These are phyloP conservation scores for Leishmania lainsoni DNA, from an alignment of 208 protist genomes.

Conservation along the genomic window DNA sequence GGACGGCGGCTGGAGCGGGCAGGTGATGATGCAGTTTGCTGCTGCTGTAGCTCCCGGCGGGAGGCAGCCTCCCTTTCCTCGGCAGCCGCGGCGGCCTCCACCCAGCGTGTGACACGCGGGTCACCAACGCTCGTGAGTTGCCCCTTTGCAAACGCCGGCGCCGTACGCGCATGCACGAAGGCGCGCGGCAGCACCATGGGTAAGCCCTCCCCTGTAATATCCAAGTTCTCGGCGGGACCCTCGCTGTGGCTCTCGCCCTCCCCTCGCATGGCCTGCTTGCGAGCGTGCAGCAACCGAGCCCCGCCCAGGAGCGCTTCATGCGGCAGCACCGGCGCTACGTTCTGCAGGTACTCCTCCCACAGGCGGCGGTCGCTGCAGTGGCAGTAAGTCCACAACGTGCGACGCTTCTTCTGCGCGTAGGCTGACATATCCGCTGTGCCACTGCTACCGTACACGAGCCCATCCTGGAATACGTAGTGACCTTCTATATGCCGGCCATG, in stretches of 20 bases:
- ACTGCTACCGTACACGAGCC: slow-evolving; percentile 64
- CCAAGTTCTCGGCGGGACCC: slow-evolving; percentile 2
- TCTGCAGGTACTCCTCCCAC: slow-evolving; percentile 82
- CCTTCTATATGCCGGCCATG: slow-evolving; percentile 67
- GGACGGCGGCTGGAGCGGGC: slow-evolving; percentile 1
- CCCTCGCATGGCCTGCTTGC: slow-evolving; percentile 7
- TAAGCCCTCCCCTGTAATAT: slow-evolving; percentile 12
- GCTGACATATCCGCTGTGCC: slow-evolving; percentile 4
- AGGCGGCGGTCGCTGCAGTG: slow-evolving; percentile 77
- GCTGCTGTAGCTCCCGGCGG: background rate
- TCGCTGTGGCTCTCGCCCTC: background rate
- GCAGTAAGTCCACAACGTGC: slow-evolving; percentile 82
- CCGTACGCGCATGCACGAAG: slow-evolving; percentile 41
- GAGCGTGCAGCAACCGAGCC: slow-evolving; percentile 18
- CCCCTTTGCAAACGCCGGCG: slow-evolving; percentile 64
- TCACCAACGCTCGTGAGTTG: slow-evolving; percentile 38
- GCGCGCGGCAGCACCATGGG: slow-evolving; percentile 67
- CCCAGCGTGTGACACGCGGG: slow-evolving; percentile 22
- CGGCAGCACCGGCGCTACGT: slow-evolving; percentile 77
- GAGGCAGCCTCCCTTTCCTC: background rate
- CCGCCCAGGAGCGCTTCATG: slow-evolving; percentile 72
- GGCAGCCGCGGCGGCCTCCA: background rate
- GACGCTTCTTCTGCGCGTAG: slow-evolving; percentile 9
- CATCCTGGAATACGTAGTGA: slow-evolving; percentile 86
- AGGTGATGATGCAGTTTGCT: background rate